Conservation (phyloP, 2,329 filamentous ascomycete species). For the Aureobasidium sp. region DNA sequence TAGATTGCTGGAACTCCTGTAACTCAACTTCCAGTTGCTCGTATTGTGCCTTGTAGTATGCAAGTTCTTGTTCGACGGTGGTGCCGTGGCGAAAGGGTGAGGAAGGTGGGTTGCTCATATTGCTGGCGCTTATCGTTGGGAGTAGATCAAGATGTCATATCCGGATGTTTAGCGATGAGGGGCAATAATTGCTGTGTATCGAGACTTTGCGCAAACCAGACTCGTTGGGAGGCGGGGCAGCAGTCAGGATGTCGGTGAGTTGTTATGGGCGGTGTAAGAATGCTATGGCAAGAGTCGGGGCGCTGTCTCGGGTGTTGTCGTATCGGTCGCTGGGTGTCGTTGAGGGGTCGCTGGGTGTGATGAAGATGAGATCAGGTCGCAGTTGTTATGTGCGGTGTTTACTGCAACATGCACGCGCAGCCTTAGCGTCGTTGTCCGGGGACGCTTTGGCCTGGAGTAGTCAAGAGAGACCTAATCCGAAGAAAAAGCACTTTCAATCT, state of each 20-base stretch:
- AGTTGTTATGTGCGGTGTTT: constrained; percentile 9
- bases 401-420: constrained; percentile 6
- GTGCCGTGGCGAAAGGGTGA: constrained; percentile 32
- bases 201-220: background rate
- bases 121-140: background rate
- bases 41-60: constrained; percentile 95
- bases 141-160: constrained; percentile 4
- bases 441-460: background rate
- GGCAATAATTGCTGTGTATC: background rate
- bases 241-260: background rate
- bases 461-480: background rate
- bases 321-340: background rate
- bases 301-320: constrained; percentile 9
- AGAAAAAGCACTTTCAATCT: constrained; percentile 1
- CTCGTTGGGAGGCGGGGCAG: background rate
- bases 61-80: constrained; percentile 63
- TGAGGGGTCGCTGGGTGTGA: constrained; percentile 2
- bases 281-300: constrained; percentile 1
- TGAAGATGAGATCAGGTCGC: background rate
- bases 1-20: constrained; percentile 87
- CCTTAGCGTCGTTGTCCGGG: constrained; percentile 11
- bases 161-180: background rate
- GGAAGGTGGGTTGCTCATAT: constrained; percentile 26
- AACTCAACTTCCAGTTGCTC: constrained; percentile 87
- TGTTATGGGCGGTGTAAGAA: background rate